These are phyloP conservation scores for Plasmodium vinckei DNA, from an alignment of 169 alveolate genomes.

Conservation along the genomic window DNA sequence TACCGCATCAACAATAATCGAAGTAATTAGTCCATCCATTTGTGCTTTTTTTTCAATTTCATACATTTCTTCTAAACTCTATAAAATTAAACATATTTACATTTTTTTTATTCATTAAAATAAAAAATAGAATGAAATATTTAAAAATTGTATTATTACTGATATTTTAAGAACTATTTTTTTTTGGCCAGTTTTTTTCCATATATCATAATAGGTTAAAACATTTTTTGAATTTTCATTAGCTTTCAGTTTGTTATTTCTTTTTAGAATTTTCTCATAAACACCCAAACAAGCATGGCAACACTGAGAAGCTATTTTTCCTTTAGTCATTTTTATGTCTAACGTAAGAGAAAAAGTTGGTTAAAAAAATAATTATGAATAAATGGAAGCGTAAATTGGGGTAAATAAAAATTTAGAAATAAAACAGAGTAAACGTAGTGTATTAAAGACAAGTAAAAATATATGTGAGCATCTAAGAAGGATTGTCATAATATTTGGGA, in stretches of 20 bases:
- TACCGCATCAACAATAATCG: constrained; percentile 89
- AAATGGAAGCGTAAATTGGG: not conserved
- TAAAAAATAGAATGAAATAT: not conserved
- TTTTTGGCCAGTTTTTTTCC: constrained; percentile 83
- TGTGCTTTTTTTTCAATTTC: constrained; percentile 85
- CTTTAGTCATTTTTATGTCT: constrained; percentile 94
- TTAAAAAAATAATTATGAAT: not conserved
- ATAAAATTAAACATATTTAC: constrained; percentile 15
- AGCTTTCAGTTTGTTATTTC: constrained; percentile 33
- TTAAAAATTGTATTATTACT: constrained; percentile 17
- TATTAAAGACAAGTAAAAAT: not conserved
- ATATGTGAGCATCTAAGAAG: not conserved
- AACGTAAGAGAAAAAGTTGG: not conserved
- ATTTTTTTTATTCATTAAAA: not conserved
- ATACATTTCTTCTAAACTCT: constrained; percentile 84
- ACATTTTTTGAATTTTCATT: constrained; percentile 5
- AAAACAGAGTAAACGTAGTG: not conserved
- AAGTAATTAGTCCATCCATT: constrained; percentile 79
- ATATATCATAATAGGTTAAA: constrained; percentile 58
- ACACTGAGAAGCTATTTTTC: constrained; percentile 95
- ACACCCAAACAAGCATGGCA: constrained; percentile 90
- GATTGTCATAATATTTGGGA: not conserved
- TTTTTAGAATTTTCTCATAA: constrained; percentile 65
- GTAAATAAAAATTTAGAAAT: not conserved
- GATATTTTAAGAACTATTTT: constrained; percentile 86